These are phyloP conservation scores for Yamadazyma dendronema DNA, from an alignment of 1,139 yeast genomes.

Conservation along the genomic window DNA sequence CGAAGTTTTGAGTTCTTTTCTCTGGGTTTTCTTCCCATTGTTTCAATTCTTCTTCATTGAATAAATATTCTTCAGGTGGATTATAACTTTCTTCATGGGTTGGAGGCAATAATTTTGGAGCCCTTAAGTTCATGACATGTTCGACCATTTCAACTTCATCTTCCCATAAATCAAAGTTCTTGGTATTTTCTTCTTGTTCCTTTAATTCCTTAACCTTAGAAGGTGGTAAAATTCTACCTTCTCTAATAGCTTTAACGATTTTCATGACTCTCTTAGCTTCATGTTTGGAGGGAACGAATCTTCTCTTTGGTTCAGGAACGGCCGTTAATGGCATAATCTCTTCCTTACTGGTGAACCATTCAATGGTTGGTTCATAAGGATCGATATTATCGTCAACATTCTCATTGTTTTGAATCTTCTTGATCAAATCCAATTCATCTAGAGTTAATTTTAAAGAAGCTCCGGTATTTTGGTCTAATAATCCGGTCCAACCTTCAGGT, in stretches of 20 bases:
- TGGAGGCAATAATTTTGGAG: constrained; percentile 95
- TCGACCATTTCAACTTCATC: constrained; percentile 53
- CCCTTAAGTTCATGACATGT: constrained; percentile 88
- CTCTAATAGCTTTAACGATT: constrained; percentile 92
- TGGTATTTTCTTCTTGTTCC: constrained; percentile 48
- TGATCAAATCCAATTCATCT: constrained; percentile 87
- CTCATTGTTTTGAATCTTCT: constrained; percentile 82
- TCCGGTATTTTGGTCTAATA: constrained; percentile 89
- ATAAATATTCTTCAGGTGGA: constrained; percentile 93
- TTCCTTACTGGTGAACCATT: constrained; percentile 86
- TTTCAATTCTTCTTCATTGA: constrained; percentile 73
- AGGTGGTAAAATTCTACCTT: constrained; percentile 87
- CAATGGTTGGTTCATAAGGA: constrained; percentile 92
- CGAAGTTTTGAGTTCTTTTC: constrained; percentile 74
- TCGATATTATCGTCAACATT: constrained; percentile 76
- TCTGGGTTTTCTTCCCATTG: constrained; percentile 75
- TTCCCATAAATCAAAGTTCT: constrained; percentile 82
- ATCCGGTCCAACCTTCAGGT: constrained; percentile 99
- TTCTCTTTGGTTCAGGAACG: constrained; percentile 93
- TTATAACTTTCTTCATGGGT: constrained; percentile 95
- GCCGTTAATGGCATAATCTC: constrained; percentile 94
- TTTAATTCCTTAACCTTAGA: constrained; percentile 52
- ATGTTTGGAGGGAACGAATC: constrained; percentile 94
- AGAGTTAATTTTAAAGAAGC: constrained; percentile 77
- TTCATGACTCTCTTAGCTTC: constrained; percentile 97